These are phyloP conservation scores for Psilocybe mexicana DNA, from an alignment of 1,284 basidiomycete species.

Conservation along the genomic window DNA sequence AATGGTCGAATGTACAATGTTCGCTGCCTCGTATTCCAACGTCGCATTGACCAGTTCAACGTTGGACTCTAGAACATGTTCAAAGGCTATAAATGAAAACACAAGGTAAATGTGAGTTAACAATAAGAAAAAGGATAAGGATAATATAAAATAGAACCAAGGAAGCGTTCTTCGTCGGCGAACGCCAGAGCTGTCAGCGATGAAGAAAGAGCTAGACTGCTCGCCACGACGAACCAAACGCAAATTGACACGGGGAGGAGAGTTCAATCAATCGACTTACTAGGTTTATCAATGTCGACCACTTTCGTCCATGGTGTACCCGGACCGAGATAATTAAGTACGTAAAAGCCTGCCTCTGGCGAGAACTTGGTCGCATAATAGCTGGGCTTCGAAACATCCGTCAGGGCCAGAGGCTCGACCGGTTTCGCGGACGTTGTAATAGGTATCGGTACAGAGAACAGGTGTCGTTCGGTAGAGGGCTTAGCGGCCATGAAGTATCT, in stretches of 20 bases:
- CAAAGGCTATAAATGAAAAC: constrained; percentile 16
- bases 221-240: not conserved
- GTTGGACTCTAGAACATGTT: constrained; percentile 75
- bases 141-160: not conserved
- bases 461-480: constrained; percentile 81
- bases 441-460: constrained; percentile 78
- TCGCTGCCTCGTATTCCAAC: constrained; percentile 72
- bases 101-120: constrained; percentile 1
- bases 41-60: constrained; percentile 65
- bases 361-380: constrained; percentile 79
- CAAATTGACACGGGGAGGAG: not conserved
- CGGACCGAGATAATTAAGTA: constrained; percentile 82
- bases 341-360: constrained; percentile 82
- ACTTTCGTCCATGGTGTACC: constrained; percentile 87
- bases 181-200: too few species aligned
- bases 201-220: too few species aligned
- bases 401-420: constrained; percentile 57
- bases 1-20: constrained; percentile 70
- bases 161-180: not conserved
- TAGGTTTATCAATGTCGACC: constrained; percentile 58
- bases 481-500: constrained; percentile 91
- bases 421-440: constrained; percentile 31
- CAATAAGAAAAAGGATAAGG: not conserved
- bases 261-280: constrained; percentile 34
- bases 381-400: constrained; percentile 60